Base-by-base conservation (phyloP, 176 grass and related monocot genomes). In the Echinochloa phyllopogon region DNA sequence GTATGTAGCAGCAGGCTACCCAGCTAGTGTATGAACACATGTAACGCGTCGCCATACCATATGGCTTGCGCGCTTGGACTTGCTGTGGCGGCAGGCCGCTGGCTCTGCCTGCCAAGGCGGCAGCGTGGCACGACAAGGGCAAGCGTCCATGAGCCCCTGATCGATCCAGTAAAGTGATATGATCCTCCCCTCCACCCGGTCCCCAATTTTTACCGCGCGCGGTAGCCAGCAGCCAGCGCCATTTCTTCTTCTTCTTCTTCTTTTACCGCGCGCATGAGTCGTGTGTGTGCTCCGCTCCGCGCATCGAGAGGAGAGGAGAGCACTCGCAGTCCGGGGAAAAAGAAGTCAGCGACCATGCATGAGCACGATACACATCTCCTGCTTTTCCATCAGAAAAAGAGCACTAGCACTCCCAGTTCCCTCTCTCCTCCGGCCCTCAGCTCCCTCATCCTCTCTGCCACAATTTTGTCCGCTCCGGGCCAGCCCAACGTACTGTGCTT, bases 321-420 rank as follows among this genome's bases (percentile, higher is more conserved):
- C 65, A 76, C 74, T 87, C 75, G 72, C 79, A 74, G 79, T 45
- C 76, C 76, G 79, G 77, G 69, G 72, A 79, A 52, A 39, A 84
- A 78, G 82, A 88, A 88, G 91, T 94, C 89, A 91, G 88, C 94
- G 79, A 76, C 17, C 67, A 33, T 42, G 79, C 70, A 61, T 20
- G 23, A 15, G 29, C 69, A 52, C 21, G 52, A 55, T 55, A 21
- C 52, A 73, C 52, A 73, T 66, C 62, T 65, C 16, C 47, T 41
- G 10, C 55, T 83, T 61, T 59, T 33, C 29, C 69, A 76, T 71
- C 83, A 84, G 66, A 58, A 48, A 63, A 72, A 79, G 62, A 78
- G 86, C 85, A 85, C 61, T 73, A 71, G 56, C 84, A 84, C 59
- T 84, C 24, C 33, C 75, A 82, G 51, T 66, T 69, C 50, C 68